phyloP scores from a whole-genome alignment of 768 basidiomycete species.

The Symmetrospora coprosmae region DNA sequence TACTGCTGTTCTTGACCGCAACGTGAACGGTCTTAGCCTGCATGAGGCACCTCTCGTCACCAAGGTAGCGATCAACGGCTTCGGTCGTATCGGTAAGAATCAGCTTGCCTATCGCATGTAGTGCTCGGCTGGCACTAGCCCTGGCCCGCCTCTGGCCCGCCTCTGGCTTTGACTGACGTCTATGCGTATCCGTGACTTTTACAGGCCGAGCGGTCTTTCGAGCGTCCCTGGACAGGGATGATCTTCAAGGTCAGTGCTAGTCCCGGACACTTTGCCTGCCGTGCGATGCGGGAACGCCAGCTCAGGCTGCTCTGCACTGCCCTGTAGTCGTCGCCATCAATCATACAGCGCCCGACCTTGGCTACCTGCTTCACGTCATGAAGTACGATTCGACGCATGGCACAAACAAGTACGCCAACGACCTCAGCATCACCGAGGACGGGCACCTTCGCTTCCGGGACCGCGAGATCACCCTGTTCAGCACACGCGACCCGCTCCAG shows the following conservation, averaged over 20 bases:
- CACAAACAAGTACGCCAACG: slow-evolving; percentile 23
- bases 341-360: slow-evolving; percentile 36
- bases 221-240: slow-evolving; percentile 24
- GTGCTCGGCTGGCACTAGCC: not conserved
- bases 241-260: slow-evolving; percentile 12
- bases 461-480: slow-evolving; percentile 30
- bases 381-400: slow-evolving; percentile 39
- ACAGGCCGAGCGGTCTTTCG: slow-evolving; percentile 27
- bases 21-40: too few relatives aligned
- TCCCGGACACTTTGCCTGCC: too few relatives aligned
- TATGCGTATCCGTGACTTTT: too few relatives aligned
- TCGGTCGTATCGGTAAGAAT: slow-evolving; percentile 36
- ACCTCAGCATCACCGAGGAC: slow-evolving; percentile 28
- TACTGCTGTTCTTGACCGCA: too few relatives aligned
- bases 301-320: slow-evolving; percentile 28
- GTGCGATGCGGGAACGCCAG: slow-evolving; percentile 5
- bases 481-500: slow-evolving; percentile 33
- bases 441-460: slow-evolving; percentile 8
- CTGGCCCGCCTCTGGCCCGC: too few relatives aligned
- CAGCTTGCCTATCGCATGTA: not conserved
- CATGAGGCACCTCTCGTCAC: too few relatives aligned
- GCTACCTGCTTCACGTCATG: slow-evolving; percentile 36
- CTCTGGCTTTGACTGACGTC: too few relatives aligned
- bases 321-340: slow-evolving; percentile 37
- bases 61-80: slow-evolving; percentile 36